Evolutionary conservation across 208 protist genomes (phyloP).

Genomic region (Strigomonas galati): DNA sequence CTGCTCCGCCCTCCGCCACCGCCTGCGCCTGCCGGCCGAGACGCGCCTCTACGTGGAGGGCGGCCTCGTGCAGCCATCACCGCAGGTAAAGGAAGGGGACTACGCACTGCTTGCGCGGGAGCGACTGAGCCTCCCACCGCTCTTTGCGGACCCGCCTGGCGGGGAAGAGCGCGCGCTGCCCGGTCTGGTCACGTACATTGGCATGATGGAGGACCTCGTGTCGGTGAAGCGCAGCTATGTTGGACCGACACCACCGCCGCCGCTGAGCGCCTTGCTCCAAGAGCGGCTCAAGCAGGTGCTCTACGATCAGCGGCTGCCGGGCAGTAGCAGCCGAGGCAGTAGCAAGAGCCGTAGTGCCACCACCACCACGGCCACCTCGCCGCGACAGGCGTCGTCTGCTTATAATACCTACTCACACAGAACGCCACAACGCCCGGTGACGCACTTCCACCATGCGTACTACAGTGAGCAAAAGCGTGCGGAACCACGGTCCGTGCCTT

Average conservation of each 20-base stretch:
- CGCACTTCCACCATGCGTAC: not conserved
- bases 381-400: not conserved
- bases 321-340: slow-evolving; percentile 2
- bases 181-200: slow-evolving; percentile 9
- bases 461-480: not conserved
- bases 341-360: not conserved
- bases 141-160: slow-evolving; percentile 7
- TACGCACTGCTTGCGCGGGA: not conserved
- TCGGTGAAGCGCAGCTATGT: slow-evolving; percentile 1
- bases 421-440: not conserved
- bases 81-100: not conserved
- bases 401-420: not conserved
- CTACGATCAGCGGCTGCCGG: slow-evolving; percentile 2
- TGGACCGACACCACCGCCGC: slow-evolving; percentile 7
- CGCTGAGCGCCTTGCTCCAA: slow-evolving; percentile 6
- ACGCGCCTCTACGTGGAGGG: slow-evolving; percentile 14
- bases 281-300: slow-evolving; percentile 4
- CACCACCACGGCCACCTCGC: not conserved
- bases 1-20: slow-evolving; percentile 16
- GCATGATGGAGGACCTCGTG: slow-evolving; percentile 16
- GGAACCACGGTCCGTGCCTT: not conserved
- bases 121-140: not conserved
- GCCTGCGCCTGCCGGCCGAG: slow-evolving; percentile 27
- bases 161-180: slow-evolving; percentile 3
- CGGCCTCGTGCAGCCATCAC: not conserved